Base-by-base conservation (phyloP, 345 rosid species). In the Rhizophora mangle region DNA sequence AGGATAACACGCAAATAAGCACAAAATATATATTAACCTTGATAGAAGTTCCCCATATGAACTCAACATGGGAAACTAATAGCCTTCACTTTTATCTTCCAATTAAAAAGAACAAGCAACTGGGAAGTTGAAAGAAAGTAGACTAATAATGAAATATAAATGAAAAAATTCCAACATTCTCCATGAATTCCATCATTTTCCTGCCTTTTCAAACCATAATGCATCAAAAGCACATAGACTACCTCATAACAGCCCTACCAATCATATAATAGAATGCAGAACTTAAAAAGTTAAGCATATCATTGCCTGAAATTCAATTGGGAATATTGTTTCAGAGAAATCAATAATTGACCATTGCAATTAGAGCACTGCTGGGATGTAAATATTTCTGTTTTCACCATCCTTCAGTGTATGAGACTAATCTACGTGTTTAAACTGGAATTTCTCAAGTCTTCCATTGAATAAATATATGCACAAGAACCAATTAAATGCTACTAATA, bases 11-110 rank as follows among this genome's bases (percentile, higher is more conserved):
- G 46, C n/a, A 62, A 19, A 18, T 22, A 7, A 55, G 8, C 15
- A 53, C 70, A 68, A 26, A 62, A 52, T 54, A 62, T 47, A 60
- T 69, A 72, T 60, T 39, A 29, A 26, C 21, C 36, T 29, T 7
- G 22, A 26, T 19, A 61, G 22, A 54, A 65, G 53, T 30, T n/a
- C 18, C 68, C 69, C 46, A 60, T 15, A 71, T 46, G 29, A 56
- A 24, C 29, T 8, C 31, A 56, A 24, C 11, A 24, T 56, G 29
- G 1, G 26, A 43, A 5, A 56, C 31, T 21, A 11, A 24, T 24
- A 15, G 16, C 60, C 24, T 56, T 10, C 60, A 27, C 22, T 56
- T 16, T 24, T 22, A 56, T 56, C 13, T 56, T 56, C 11, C 60
- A 24, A 9, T 20, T 16, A 22, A 11, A 56, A 56, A 56, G 18